These are phyloP conservation scores for Amaranthus palmeri DNA, from an alignment of 148 eudicot species.

Conservation along the genomic window DNA sequence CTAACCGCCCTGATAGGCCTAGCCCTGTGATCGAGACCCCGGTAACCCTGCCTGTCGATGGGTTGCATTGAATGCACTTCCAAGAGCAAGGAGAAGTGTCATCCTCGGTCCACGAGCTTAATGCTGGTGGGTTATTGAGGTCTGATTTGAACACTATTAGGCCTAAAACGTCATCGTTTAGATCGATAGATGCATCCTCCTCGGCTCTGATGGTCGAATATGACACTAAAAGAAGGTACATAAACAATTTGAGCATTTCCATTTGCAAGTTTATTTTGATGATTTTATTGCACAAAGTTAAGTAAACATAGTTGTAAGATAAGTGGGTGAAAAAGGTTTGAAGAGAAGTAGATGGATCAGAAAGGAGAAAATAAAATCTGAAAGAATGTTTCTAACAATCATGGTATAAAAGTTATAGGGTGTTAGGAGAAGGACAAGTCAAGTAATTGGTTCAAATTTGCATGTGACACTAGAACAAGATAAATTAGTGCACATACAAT, in stretches of 20 bases:
- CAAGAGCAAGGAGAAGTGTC: conserved; percentile 85
- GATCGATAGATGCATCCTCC: conserved; percentile 20
- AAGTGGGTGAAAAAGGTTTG: not conserved
- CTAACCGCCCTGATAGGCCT: conserved; percentile 64
- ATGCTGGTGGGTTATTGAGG: conserved; percentile 50
- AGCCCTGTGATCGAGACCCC: conserved; percentile 44
- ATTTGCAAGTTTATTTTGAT: not conserved
- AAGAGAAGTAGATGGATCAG: not conserved
- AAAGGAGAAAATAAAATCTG: conserved; percentile 17
- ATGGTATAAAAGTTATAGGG: conserved; percentile 5
- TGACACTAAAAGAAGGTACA: conserved; percentile 21
- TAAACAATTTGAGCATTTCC: conserved; percentile 2
- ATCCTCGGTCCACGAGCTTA: conserved; percentile 78
- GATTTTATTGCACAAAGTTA: not conserved
- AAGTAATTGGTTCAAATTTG: conserved; percentile 26
- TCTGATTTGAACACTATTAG: conserved; percentile 87
- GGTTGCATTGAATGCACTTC: conserved; percentile 60
- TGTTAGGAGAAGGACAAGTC: conserved; percentile 14
- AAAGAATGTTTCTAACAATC: conserved; percentile 20
- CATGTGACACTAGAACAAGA: conserved; percentile 22
- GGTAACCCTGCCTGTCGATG: conserved; percentile 47
- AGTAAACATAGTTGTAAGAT: conserved; percentile 3
- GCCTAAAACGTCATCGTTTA: conserved; percentile 81
- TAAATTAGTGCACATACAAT: conserved; percentile 7
- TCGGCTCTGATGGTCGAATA: conserved; percentile 15